Evolutionary conservation across 2,329 filamentous ascomycete species (phyloP).

Genomic region (Botrytis pseudocinerea): DNA sequence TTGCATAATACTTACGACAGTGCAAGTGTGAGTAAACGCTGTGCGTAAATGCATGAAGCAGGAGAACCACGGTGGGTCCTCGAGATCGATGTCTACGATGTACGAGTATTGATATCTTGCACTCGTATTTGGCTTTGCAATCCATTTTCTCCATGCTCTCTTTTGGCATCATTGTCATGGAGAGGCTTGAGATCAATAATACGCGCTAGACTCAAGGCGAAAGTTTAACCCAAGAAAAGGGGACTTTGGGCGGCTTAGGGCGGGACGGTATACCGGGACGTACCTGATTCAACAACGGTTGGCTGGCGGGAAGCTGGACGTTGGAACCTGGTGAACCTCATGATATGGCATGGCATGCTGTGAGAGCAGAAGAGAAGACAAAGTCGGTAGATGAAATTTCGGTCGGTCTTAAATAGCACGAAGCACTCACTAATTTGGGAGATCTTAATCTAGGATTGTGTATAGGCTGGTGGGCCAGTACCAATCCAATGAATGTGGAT

Average conservation of each 20-base stretch:
- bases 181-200: not conserved
- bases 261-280: not conserved
- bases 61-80: not conserved
- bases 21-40: not conserved
- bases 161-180: not conserved
- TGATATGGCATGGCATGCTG: not conserved
- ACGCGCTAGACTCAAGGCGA: not conserved
- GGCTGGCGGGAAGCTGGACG: not conserved
- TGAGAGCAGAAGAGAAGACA: not conserved
- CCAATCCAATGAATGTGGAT: not conserved
- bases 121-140: not conserved
- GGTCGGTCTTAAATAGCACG: not conserved
- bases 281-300: not conserved
- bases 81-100: not conserved
- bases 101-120: not conserved
- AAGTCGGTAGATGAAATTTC: not conserved
- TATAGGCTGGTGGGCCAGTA: too few species aligned
- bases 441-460: not conserved
- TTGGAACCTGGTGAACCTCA: not conserved
- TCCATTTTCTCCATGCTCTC: not conserved
- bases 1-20: not conserved
- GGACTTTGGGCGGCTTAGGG: not conserved
- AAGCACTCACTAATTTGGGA: not conserved
- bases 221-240: not conserved
- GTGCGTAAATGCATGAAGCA: not conserved